Conservation (phyloP, 352 stramenopile species). For the Phytopythium chamaehyphon region DNA sequence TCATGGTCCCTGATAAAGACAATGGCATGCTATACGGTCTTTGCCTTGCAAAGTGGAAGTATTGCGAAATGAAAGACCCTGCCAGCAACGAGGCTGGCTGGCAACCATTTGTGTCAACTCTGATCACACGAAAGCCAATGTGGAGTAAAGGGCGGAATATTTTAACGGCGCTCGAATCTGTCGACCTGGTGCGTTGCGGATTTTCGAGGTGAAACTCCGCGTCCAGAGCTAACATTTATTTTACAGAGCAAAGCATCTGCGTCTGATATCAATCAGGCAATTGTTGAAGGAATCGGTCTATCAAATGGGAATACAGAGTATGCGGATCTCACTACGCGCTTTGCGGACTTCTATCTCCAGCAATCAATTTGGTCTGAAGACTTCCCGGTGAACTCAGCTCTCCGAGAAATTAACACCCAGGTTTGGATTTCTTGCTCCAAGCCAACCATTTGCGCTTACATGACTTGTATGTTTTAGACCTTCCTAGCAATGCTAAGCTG, state of each 20-base stretch:
- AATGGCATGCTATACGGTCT: slow-evolving; percentile 24
- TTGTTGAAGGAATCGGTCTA: background rate
- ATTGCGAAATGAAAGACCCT: background rate
- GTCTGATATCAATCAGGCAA: background rate
- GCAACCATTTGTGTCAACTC: slow-evolving; percentile 6
- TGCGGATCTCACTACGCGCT: slow-evolving; percentile 22
- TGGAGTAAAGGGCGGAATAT: slow-evolving; percentile 18
- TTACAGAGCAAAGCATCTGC: background rate
- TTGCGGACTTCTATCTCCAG: slow-evolving; percentile 32
- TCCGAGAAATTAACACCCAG: slow-evolving; percentile 58
- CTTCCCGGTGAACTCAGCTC: slow-evolving; percentile 30
- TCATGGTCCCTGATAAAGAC: slow-evolving; percentile 21
- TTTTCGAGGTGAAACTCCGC: too few relatives aligned
- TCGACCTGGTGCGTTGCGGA: slow-evolving; percentile 7
- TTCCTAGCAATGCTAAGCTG: slow-evolving; percentile 38
- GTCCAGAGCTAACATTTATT: background rate
- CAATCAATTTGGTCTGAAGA: slow-evolving; percentile 5
- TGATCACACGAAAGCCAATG: slow-evolving; percentile 19
- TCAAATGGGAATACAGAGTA: background rate
- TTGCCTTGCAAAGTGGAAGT: slow-evolving; percentile 30
- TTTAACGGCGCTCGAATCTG: slow-evolving; percentile 22
- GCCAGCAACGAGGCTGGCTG: slow-evolving; percentile 5
- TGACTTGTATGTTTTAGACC: slow-evolving; percentile 28
- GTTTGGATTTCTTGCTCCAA: slow-evolving; percentile 16
- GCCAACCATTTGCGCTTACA: too few relatives aligned